phyloP scores from a whole-genome alignment of 768 basidiomycete species.

The Tylopilus plumbeoviolaceoides region DNA sequence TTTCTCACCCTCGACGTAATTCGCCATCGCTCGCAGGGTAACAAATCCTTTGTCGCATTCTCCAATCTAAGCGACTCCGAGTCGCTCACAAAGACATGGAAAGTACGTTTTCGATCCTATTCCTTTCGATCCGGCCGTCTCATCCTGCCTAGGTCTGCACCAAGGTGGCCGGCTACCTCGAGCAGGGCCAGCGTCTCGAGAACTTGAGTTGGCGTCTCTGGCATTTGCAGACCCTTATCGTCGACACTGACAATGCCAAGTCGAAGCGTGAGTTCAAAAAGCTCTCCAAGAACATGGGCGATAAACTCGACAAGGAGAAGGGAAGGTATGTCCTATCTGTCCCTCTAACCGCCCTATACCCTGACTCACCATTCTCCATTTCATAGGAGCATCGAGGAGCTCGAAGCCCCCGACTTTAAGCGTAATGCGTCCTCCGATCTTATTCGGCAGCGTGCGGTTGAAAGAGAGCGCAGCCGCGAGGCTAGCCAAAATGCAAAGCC shows the following conservation, averaged over 20 bases:
- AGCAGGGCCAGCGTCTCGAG: conserved; percentile 88
- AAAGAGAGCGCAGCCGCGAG: conserved; percentile 78
- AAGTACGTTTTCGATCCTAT: conserved; percentile 43
- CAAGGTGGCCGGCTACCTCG: conserved; percentile 86
- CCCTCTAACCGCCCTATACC: conserved; percentile 9
- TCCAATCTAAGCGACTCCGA: conserved; percentile 84
- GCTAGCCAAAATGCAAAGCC: conserved; percentile 57
- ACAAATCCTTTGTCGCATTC: conserved; percentile 94
- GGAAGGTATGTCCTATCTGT: conserved; percentile 57
- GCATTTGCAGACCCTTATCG: conserved; percentile 89
- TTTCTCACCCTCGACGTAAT: background rate
- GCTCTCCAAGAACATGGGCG: conserved; percentile 83
- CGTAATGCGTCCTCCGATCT: conserved; percentile 77
- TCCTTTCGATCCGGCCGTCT: conserved; percentile 2
- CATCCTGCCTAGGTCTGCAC: conserved; percentile 64
- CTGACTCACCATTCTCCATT: conserved; percentile 11
- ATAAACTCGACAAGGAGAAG: conserved; percentile 91
- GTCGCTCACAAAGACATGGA: conserved; percentile 87
- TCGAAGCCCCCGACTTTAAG: conserved; percentile 79
- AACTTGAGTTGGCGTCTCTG: conserved; percentile 91
- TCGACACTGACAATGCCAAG: conserved; percentile 86
- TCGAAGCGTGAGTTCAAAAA: conserved; percentile 87
- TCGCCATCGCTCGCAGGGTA: conserved; percentile 51
- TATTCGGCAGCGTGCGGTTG: conserved; percentile 73
- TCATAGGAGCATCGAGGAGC: conserved; percentile 75